Conservation (phyloP, 2,329 filamentous ascomycete species). For the Dactylella cylindrospora region DNA sequence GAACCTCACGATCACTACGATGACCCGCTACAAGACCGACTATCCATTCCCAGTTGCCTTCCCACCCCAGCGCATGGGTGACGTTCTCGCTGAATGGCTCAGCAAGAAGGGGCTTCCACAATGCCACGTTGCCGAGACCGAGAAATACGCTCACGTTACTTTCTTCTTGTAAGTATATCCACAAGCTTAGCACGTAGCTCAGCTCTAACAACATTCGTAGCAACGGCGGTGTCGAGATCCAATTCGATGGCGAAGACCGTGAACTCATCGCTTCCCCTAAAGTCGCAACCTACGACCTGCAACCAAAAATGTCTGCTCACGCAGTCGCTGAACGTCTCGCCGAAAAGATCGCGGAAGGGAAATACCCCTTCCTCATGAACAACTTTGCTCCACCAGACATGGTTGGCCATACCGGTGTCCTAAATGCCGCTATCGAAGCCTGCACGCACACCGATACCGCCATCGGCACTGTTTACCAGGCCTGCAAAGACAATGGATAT, state of each 20-base stretch:
- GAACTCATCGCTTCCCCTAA: conserved; percentile 94
- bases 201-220: conserved; percentile 65
- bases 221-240: conserved; percentile 97
- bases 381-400: conserved; percentile 99
- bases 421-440: conserved; percentile 86
- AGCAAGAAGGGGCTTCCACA: conserved; percentile 86
- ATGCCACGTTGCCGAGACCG: conserved; percentile 95
- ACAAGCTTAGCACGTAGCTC: not conserved
- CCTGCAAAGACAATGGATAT: conserved; percentile 90
- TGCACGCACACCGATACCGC: conserved; percentile 86
- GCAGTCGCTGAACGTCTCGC: conserved; percentile 84
- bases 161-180: conserved; percentile 58
- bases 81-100: conserved; percentile 97
- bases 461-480: conserved; percentile 88
- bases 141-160: conserved; percentile 99
- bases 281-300: conserved; percentile 91
- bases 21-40: conserved; percentile 97
- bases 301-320: conserved; percentile 93
- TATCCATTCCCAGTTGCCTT: conserved; percentile 92
- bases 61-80: conserved; percentile 91
- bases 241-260: conserved; percentile 85
- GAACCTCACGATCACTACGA: conserved; percentile 83
- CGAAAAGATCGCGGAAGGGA: conserved; percentile 80
- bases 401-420: conserved; percentile 98
- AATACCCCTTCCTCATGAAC: conserved; percentile 98